Evolutionary conservation across 768 basidiomycete species (phyloP).

Genomic region (Pleurotus sapidus): DNA sequence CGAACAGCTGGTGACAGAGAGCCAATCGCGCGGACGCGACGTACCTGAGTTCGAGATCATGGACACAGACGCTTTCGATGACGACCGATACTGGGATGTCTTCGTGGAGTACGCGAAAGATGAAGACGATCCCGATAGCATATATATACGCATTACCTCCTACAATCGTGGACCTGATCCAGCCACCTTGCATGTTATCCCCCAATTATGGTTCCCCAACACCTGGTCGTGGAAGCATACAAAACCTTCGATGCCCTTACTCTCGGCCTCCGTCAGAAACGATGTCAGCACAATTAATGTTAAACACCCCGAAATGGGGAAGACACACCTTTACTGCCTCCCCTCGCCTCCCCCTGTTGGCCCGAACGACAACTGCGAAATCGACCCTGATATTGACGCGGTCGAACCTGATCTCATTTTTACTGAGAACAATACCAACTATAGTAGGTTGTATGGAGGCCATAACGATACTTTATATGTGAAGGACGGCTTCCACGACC

Average conservation of each 20-base stretch:
- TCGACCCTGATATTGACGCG: conserved; percentile 59
- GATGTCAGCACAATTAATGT: conserved; percentile 65
- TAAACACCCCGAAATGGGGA: conserved; percentile 72
- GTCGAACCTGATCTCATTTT: conserved; percentile 87
- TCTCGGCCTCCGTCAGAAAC: conserved; percentile 51
- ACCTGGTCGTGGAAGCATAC: conserved; percentile 93
- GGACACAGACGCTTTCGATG: conserved; percentile 89
- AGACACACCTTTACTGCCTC: conserved; percentile 82
- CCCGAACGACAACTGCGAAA: conserved; percentile 59
- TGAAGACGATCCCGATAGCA: conserved; percentile 81
- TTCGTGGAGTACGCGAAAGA: conserved; percentile 99
- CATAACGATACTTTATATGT: conserved; percentile 79
- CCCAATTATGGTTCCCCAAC: conserved; percentile 97
- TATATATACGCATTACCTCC: conserved; percentile 91
- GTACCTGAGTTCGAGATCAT: conserved; percentile 92
- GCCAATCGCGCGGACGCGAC: conserved; percentile 74
- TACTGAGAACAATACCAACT: conserved; percentile 98
- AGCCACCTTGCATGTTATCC: conserved; percentile 90
- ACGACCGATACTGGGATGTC: conserved; percentile 96
- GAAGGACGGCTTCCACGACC: conserved; percentile 98
- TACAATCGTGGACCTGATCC: conserved; percentile 97
- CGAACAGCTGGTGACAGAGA: conserved; percentile 89
- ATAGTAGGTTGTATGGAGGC: conserved; percentile 84
- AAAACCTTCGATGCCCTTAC: conserved; percentile 61
- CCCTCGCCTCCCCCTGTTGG: conserved; percentile 91